Base-by-base conservation (phyloP, 2,329 filamentous ascomycete genomes). In the Onygenales sp. region DNA sequence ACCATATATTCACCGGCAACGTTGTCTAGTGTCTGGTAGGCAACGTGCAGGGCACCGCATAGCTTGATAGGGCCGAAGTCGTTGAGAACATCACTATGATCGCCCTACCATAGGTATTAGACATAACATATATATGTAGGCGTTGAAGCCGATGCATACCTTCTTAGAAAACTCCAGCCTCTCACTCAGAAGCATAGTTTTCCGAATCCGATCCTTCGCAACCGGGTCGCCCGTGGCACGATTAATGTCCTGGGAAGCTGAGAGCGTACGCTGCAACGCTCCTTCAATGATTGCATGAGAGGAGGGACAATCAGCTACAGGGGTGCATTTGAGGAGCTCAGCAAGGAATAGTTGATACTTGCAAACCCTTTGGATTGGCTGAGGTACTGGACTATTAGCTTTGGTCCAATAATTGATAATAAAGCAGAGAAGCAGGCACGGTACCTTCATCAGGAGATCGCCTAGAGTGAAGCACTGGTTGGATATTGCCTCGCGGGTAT, bases 301-400 rank as follows among this genome's bases (percentile, higher is more conserved):
- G 56, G 83, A 83, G 0, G 90, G 89, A 63, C 90, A 94, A 64
- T 97, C 92, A 53, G 81, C 84, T 1, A 89, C 87, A 2, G 89
- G 88, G 0, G 91, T 96, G 59, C 85, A 80, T 63, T 86, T 91
- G 55, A 91, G 77, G 7, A 98, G 76, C 63, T 96, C 89, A 5
- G 83, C 79, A 63, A 97, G 91, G 2, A 97, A 75, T 3, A 98
- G 75, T 9, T 89, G 89, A 64, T 97, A 97, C 71, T 87, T 89
- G 74, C 89, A 95, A 21, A 96, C 81, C 53, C 92, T 81, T 70
- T 98, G 92, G 17, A 96, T 91, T 0, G 92, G 93, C 88, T 95
- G 52, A 13, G 33, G 35, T 48, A 17, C 35, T 14, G 7, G 17
- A 36, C 14, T n/a, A 41, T 57, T 31, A 54, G 52, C 14, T 41